These are phyloP conservation scores for Gynandropsis gynandra DNA, from an alignment of 345 rosid species.

Conservation along the genomic window DNA sequence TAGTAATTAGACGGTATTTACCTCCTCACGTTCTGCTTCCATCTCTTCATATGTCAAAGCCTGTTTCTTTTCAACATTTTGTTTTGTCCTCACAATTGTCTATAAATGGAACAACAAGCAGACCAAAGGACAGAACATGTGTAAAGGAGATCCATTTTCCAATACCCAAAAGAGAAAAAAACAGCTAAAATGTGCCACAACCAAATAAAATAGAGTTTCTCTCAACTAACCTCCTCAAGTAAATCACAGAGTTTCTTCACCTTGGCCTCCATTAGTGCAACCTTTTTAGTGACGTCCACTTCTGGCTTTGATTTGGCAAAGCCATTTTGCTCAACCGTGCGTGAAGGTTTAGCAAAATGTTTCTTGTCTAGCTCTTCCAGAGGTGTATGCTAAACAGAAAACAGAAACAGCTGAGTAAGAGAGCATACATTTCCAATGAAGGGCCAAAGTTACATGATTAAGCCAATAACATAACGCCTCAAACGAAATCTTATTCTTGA, in stretches of 20 bases:
- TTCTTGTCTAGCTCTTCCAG: constrained; percentile 80
- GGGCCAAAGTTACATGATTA: neutral
- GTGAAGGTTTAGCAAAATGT: constrained; percentile 74
- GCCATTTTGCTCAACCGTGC: constrained; percentile 46
- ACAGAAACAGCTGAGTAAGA: neutral
- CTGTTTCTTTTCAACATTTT: constrained; percentile 89
- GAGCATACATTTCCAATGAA: neutral
- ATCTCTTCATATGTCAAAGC: constrained; percentile 92
- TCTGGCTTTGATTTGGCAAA: constrained; percentile 38
- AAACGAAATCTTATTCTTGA: constrained; percentile 7
- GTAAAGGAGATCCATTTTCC: too few species aligned
- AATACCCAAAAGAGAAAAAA: neutral
- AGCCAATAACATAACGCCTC: constrained; percentile 7
- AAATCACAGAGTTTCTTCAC: constrained; percentile 58
- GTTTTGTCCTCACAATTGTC: constrained; percentile 67
- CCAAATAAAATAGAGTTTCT: neutral
- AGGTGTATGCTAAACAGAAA: constrained; percentile 59
- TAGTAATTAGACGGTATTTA: constrained; percentile 16
- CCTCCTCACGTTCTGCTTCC: constrained; percentile 94
- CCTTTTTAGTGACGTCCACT: constrained; percentile 41
- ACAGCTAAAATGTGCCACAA: neutral
- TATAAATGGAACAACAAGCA: constrained; percentile 22
- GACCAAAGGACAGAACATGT: neutral
- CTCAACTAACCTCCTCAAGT: constrained; percentile 58
- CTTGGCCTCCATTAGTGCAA: constrained; percentile 76